Evolutionary conservation across 208 protist species (phyloP), one percentile per base, ranked within the genome.

Genomic region (Leishmania mexicana): DNA sequence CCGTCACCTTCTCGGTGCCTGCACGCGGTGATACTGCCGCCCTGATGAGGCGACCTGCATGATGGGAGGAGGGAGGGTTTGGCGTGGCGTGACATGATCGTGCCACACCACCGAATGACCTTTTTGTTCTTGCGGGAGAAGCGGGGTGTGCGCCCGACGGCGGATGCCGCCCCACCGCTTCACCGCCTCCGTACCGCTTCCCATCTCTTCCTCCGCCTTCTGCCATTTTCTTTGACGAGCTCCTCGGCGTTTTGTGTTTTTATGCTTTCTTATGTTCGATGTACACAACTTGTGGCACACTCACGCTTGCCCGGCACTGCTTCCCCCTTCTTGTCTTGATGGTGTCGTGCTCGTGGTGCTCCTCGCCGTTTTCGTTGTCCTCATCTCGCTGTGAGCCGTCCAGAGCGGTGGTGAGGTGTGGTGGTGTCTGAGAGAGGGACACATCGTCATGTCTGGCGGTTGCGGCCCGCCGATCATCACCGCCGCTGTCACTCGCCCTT

Each of bases 1-100:
- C 54, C 31, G 62, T 17, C 71, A 35, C 35, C 45, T 85, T n/a
- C 53, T 85, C 75, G 3, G 51, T 3, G 31, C 17, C 24, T 54
- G 54, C 54, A 51, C 75, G 54, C 62, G 28, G n/a, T 74, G 58
- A 81, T 47, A 51, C 64, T 75, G 62, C 58, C 57, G 19, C 15
- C 40, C 13, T 53, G 17, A 40, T 75, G 58, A 72, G 67, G 67
- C 5, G 35, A 40, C 65, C 65, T 72, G 67, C 65, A 49, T 78
- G 58, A 71, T n/a, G 0, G 70, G 28, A 38, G 38, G 35, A 8
- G 38, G 35, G 35, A 19, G 21, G 67, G 31, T 17, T 19, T n/a
- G 21, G 28, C 4, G 17, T 45, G n/a, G 5, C 3, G 19, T 49
- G 40, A 21, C 21, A 15, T 72, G 67, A n/a, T 49, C 0, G 21